Evolutionary conservation across 176 grass and related monocot species (phyloP).

Genomic region (Ampelocalamus luodianensis): DNA sequence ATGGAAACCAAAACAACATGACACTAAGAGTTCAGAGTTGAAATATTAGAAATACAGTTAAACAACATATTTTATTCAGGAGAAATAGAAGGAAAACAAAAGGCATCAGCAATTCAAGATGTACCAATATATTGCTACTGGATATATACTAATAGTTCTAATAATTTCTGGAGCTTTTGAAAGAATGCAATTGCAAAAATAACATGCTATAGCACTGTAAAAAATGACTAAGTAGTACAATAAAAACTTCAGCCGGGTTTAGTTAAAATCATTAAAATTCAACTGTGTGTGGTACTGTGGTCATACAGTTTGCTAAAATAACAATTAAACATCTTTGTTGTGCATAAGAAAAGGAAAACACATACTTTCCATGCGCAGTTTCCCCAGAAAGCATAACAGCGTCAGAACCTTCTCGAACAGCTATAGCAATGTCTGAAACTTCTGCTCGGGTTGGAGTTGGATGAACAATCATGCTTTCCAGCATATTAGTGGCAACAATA

Average conservation of each 20-base stretch:
- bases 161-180: slow-evolving; percentile 3
- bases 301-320: slow-evolving; percentile 15
- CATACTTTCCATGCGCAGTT: slow-evolving; percentile 99
- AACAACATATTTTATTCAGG: slow-evolving; percentile 2
- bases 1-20: slow-evolving; percentile 33
- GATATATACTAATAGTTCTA: neutral
- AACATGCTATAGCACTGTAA: neutral
- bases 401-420: slow-evolving; percentile 97
- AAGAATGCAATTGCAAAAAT: slow-evolving; percentile 32
- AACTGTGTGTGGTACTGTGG: neutral
- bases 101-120: neutral
- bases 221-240: neutral
- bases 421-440: slow-evolving; percentile 98
- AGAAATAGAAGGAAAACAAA: slow-evolving; percentile 16
- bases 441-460: slow-evolving; percentile 96
- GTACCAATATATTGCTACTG: slow-evolving; percentile 10
- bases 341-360: slow-evolving; percentile 16
- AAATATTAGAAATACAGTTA: slow-evolving; percentile 21
- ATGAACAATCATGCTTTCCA: slow-evolving; percentile 99
- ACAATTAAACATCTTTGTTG: neutral
- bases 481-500: slow-evolving; percentile 99
- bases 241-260: slow-evolving; percentile 1
- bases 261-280: neutral
- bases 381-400: slow-evolving; percentile 99
- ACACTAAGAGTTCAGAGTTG: neutral